A percentile compares a stretch with the other conserved stretches of the same genome.
phyloP scores from a whole-genome alignment of 2,329 filamentous ascomycete genomes.

The Colletotrichum euphorbiae region DNA sequence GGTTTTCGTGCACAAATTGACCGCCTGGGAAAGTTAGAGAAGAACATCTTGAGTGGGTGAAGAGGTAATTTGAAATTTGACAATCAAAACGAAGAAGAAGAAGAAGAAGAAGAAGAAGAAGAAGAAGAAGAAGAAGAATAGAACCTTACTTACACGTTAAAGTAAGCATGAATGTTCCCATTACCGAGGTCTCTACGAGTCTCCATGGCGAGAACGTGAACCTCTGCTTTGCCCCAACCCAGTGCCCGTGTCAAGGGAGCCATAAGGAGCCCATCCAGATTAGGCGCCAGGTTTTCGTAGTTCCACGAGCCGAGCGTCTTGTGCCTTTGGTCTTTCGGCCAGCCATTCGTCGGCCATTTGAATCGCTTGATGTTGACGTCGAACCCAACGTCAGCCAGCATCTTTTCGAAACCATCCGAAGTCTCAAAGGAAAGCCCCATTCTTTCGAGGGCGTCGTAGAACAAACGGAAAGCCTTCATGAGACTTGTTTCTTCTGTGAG shows the following conservation, averaged over 20 bases:
- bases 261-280: slow-evolving; percentile 43
- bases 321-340: slow-evolving; percentile 45
- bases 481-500: slow-evolving; percentile 35
- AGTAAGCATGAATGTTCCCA: slow-evolving; percentile 44
- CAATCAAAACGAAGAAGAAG: no score
- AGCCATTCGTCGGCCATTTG: slow-evolving; percentile 48
- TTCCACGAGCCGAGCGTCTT: slow-evolving; percentile 41
- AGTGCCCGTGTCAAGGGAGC: slow-evolving; percentile 46
- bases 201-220: slow-evolving; percentile 44
- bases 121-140: no score
- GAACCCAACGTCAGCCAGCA: slow-evolving; percentile 48
- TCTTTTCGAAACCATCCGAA: slow-evolving; percentile 39
- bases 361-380: slow-evolving; percentile 45
- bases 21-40: no score
- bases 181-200: slow-evolving; percentile 47
- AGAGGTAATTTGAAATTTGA: no score
- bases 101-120: no score
- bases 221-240: slow-evolving; percentile 46
- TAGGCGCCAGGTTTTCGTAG: slow-evolving; percentile 40
- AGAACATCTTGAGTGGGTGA: no score
- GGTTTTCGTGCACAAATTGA: no score
- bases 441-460: slow-evolving; percentile 38
- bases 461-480: slow-evolving; percentile 43
- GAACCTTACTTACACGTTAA: slow-evolving; percentile 40
- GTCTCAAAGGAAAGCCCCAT: no score